These are phyloP conservation scores for Bruguiera hainesii DNA, from an alignment of 441 rosid genomes.

Conservation along the genomic window DNA sequence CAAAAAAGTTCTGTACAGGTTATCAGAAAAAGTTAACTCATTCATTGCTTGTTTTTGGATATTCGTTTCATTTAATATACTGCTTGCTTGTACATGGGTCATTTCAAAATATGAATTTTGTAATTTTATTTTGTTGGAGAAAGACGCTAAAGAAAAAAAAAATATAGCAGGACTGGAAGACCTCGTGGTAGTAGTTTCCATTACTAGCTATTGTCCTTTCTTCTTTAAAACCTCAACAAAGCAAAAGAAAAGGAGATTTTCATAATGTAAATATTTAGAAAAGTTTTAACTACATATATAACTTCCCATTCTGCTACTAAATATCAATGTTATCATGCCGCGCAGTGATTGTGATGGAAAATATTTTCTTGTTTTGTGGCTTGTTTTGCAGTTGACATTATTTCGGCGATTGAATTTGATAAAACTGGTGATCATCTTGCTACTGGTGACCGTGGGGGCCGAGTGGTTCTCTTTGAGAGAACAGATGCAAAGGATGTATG, in stretches of 20 bases:
- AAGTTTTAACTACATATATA: no score
- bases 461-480: conserved; percentile 83
- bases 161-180: no score
- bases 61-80: neutral
- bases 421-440: conserved; percentile 74
- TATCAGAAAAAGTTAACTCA: no score
- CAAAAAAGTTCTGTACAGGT: no score
- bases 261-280: no score
- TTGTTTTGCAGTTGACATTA: conserved; percentile 66
- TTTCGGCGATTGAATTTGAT: conserved; percentile 84
- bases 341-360: neutral
- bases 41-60: neutral
- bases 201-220: no score
- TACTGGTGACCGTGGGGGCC: conserved; percentile 90
- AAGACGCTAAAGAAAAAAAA: no score
- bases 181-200: no score
- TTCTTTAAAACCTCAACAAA: no score
- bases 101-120: conserved; percentile 2
- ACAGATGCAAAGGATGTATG: conserved; percentile 54
- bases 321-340: no score
- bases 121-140: neutral
- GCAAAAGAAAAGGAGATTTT: no score
- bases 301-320: no score
- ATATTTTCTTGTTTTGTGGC: conserved; percentile 2
- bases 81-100: neutral